Percentiles rank a stretch among this genome's conserved stretches.
Conservation (phyloP, 345 rosid species). For the Nephelium lappaceum region DNA sequence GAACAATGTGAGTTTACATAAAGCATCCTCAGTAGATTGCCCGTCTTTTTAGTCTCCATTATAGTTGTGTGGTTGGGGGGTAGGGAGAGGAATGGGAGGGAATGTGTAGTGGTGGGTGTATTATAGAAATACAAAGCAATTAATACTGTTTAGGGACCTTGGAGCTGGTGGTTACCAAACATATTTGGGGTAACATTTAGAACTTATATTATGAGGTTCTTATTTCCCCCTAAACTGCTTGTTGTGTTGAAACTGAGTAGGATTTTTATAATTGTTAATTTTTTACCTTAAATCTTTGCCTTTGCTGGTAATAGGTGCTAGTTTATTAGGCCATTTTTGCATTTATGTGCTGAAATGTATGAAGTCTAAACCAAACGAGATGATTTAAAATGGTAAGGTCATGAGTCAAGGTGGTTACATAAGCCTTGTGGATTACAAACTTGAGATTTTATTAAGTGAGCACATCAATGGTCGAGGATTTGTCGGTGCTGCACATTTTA, state of each 20-base stretch:
- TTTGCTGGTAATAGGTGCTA: constrained; percentile 2
- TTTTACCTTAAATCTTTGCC: background rate
- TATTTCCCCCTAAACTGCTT: background rate
- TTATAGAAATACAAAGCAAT: background rate
- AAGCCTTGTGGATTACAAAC: background rate
- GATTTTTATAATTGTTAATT: background rate
- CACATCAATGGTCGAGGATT: background rate
- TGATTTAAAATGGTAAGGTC: background rate
- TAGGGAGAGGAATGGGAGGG: background rate
- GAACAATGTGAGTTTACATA: constrained; percentile 75
- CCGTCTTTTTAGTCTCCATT: background rate
- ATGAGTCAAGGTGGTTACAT: background rate
- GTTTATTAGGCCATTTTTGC: background rate
- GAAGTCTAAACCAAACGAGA: background rate
- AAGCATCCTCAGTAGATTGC: background rate
- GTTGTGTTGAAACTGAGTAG: background rate
- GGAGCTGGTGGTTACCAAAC: background rate
- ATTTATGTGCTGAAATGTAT: background rate
- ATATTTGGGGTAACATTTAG: background rate
- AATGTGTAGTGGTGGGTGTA: background rate
- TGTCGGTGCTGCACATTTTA: background rate
- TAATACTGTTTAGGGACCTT: background rate
- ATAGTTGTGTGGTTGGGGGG: background rate
- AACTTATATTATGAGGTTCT: background rate
- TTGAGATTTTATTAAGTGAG: background rate